phyloP scores from a whole-genome alignment of 306 rosid genomes.

The Pachyrhizus erosus region DNA sequence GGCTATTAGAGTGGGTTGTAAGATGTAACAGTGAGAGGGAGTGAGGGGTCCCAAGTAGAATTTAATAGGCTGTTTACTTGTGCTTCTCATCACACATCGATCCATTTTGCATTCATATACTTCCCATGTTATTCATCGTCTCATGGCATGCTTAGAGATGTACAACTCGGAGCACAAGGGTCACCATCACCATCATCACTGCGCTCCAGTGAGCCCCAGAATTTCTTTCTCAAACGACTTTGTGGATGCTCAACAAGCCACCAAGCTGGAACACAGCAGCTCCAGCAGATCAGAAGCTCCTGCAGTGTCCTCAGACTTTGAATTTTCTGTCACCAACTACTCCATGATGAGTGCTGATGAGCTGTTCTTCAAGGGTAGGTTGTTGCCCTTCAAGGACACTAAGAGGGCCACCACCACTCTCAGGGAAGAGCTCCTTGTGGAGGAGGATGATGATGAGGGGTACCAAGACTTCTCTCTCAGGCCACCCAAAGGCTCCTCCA shows the following conservation, averaged over 20 bases:
- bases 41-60: conserved; percentile 44
- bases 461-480: conserved; percentile 47
- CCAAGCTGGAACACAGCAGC: conserved; percentile 57
- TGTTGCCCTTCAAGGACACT: conserved; percentile 73
- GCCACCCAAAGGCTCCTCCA: conserved; percentile 71
- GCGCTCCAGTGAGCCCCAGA: conserved; percentile 77
- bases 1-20: conserved; percentile 32
- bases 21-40: conserved; percentile 13
- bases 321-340: conserved; percentile 71
- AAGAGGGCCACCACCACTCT: conserved; percentile 73
- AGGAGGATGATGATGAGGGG: conserved; percentile 38
- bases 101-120: not conserved
- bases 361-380: conserved; percentile 85
- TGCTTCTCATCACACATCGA: not conserved
- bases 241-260: conserved; percentile 67
- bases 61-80: conserved; percentile 37
- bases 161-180: conserved; percentile 72
- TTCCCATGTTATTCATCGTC: conserved; percentile 49
- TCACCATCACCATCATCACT: conserved; percentile 47
- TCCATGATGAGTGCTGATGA: conserved; percentile 92
- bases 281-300: conserved; percentile 60
- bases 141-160: conserved; percentile 90
- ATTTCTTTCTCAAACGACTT: conserved; percentile 91
- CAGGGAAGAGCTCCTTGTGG: conserved; percentile 75
- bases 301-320: conserved; percentile 68